These are phyloP conservation scores for Polygonum aviculare DNA, from an alignment of 148 eudicot genomes.

Conservation along the genomic window DNA sequence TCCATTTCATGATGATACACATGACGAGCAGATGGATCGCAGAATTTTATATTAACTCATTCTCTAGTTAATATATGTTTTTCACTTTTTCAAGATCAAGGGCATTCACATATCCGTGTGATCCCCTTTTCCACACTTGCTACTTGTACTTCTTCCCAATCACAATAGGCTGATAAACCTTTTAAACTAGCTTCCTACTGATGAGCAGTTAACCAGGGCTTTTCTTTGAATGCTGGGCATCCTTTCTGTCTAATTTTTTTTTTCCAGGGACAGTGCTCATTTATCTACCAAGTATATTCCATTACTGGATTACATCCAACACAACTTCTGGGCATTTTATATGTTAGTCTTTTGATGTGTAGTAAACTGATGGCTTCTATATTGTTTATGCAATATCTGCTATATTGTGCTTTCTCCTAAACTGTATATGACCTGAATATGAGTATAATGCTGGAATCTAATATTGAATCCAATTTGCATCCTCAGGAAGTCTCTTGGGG, in stretches of 20 bases:
- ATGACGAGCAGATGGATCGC: background rate
- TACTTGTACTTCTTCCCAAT: background rate
- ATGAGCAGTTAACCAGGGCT: background rate
- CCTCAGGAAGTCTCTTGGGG: constrained; percentile 78
- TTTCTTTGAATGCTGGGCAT: background rate
- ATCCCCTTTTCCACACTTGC: background rate
- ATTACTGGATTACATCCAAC: background rate
- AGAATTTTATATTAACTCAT: background rate
- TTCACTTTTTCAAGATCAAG: background rate
- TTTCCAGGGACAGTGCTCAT: background rate
- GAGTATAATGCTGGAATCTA: background rate
- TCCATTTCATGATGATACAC: background rate
- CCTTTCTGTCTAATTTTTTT: background rate
- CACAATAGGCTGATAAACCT: background rate
- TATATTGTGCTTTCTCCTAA: background rate
- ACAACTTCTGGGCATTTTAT: background rate
- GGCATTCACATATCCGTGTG: background rate
- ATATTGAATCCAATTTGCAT: background rate
- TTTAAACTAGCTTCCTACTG: background rate
- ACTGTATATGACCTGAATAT: background rate
- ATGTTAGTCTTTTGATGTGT: background rate
- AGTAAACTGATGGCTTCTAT: background rate
- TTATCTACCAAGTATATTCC: background rate
- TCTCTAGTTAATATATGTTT: background rate
- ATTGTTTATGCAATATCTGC: background rate